Base-by-base conservation (phyloP, 2,329 filamentous ascomycete genomes). In the Diplodia sapinea region DNA sequence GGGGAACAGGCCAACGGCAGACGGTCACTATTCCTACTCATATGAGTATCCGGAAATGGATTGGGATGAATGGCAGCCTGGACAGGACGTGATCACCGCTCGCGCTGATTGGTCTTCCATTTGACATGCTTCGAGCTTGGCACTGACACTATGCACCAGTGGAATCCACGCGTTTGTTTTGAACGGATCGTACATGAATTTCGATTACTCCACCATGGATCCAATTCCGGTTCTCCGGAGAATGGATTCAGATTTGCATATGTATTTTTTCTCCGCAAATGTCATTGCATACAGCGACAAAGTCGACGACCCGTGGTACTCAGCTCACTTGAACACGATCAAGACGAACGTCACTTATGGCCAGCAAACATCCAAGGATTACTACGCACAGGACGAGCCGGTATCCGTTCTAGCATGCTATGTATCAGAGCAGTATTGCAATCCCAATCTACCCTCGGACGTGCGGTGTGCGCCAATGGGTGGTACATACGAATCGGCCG, bases 241-340 rank as follows among this genome's bases (percentile, higher is more conserved):
- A 13, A 70, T 65, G 2, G 72, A 78, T 51, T 73, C 74, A 9
- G 78, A 79, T 54, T 56, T 76, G 3, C 70, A 71, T 15, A 55
- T 79, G 4, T 70, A 77, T 52, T 77, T 76, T 67, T 70, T 80
- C 2, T 70, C 71, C 6, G 63, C 71, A 1, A 76, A 75, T 38
- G 59, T 50, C n/a, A 70, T 80, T 26, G 50, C 36, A 9, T 79
- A 74, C 68, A 54, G 61, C 2, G 57, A 70, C 8, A 71, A 73
- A 9, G 72, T 73, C 47, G 66, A 73, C 31, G 78, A 79, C 65
- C 74, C 74, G 3, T 75, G 75, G 72, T 77, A 75, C 54, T 67
- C 71, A 1, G 75, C 77, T 4, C 71, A 75, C 8, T 11, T 20
- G n/a, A 12, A 15, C 40, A 26, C 13, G 11, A 8, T 31, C 13